A percentile compares a stretch with the other conserved stretches of the same genome.
Conservation (phyloP, 1,284 basidiomycete species). For the Ustilago loliicola region DNA sequence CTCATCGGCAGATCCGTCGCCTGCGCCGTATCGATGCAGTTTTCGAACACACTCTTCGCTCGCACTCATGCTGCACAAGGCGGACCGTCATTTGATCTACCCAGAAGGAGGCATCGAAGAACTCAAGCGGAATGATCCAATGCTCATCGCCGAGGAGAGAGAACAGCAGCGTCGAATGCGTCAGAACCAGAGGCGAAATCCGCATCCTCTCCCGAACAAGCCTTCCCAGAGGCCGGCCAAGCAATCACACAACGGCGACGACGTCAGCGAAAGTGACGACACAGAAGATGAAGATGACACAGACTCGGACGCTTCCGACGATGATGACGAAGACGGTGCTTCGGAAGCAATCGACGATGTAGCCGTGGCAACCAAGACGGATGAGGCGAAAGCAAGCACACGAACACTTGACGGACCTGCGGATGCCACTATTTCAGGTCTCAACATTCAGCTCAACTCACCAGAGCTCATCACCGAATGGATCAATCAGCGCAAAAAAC, state of each 20-base stretch:
- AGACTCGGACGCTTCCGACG: conserved; percentile 2
- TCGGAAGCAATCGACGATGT: conserved; percentile 9
- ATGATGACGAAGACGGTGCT: conserved; percentile 9
- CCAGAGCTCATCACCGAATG: conserved; percentile 68
- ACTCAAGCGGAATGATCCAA: conserved; percentile 61
- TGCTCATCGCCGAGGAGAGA: conserved; percentile 61
- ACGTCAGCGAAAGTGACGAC: neutral
- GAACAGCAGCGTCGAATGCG: conserved; percentile 43
- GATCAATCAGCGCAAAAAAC: conserved; percentile 67
- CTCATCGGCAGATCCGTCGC: conserved; percentile 20
- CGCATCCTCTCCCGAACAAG: conserved; percentile 26
- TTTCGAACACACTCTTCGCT: conserved; percentile 45
- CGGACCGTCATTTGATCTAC: conserved; percentile 66
- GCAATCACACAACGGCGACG: neutral
- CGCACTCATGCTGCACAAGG: conserved; percentile 63
- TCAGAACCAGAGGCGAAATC: conserved; percentile 25
- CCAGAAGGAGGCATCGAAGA: conserved; percentile 64
- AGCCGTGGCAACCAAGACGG: neutral
- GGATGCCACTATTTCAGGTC: conserved; percentile 64
- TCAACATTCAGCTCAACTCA: conserved; percentile 67
- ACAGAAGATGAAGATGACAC: neutral
- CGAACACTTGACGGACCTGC: conserved; percentile 57
- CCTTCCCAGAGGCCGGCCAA: conserved; percentile 1
- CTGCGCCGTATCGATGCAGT: conserved; percentile 29
- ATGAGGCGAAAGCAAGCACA: conserved; percentile 8